These are phyloP conservation scores for Colletotrichum karsti DNA, from an alignment of 2,329 filamentous ascomycete species.

Conservation along the genomic window DNA sequence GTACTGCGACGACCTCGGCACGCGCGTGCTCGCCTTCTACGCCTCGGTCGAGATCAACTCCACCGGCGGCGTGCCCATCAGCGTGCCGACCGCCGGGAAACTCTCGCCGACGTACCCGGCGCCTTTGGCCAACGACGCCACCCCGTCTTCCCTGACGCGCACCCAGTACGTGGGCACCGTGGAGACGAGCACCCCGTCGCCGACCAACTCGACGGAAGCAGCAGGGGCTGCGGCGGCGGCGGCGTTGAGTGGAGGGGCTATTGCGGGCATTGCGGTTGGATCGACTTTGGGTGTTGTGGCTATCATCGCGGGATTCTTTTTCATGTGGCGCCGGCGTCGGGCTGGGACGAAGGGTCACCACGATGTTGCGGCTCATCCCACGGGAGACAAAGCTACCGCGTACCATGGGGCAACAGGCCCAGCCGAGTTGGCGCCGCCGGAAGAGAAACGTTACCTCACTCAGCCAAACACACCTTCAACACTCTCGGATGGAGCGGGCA, in stretches of 20 bases:
- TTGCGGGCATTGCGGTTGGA: slow-evolving; percentile 11
- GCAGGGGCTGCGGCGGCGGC: not conserved
- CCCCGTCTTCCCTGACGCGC: not conserved
- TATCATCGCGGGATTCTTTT: not conserved
- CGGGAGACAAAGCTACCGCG: not conserved
- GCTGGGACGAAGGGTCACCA: not conserved
- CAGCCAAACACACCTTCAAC: not conserved
- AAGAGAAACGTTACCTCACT: not conserved
- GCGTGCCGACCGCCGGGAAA: not conserved
- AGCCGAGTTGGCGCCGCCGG: not conserved
- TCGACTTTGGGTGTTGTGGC: not conserved
- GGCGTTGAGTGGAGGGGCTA: not conserved
- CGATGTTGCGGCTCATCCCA: not conserved
- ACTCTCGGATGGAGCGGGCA: not conserved
- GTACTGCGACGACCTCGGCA: slow-evolving; percentile 9
- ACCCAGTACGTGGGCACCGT: not conserved
- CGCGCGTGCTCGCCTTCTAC: slow-evolving; percentile 10
- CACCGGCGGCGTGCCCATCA: not conserved
- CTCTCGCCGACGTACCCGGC: not conserved
- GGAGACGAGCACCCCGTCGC: not conserved
- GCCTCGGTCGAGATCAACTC: not conserved
- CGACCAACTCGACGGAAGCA: not conserved
- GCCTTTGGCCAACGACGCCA: not conserved
- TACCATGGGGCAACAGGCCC: not conserved
- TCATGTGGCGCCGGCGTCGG: not conserved